Evolutionary conservation across 768 basidiomycete species (phyloP).

Genomic region (Phylloporus arenicola): DNA sequence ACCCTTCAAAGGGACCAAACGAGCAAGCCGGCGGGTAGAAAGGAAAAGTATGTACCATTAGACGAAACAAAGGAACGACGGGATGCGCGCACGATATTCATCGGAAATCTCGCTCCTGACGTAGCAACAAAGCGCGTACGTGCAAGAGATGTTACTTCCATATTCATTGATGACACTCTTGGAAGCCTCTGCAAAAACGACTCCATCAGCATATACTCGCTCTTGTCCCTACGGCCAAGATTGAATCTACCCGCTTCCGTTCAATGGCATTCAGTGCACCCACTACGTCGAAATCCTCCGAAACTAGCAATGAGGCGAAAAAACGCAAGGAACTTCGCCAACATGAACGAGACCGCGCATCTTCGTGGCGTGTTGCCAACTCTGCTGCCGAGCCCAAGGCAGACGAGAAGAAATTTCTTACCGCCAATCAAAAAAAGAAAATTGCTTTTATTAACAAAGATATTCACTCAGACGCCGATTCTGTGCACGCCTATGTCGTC

Average conservation of each 20-base stretch:
- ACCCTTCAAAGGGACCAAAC: constrained; percentile 35
- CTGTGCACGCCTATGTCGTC: constrained; percentile 86
- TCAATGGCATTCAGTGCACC: constrained; percentile 87
- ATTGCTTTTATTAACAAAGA: constrained; percentile 93
- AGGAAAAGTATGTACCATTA: constrained; percentile 48
- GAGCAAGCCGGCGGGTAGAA: constrained; percentile 26
- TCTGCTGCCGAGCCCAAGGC: constrained; percentile 39
- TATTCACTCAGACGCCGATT: constrained; percentile 71
- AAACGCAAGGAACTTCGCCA: constrained; percentile 32
- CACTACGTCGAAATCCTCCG: constrained; percentile 52
- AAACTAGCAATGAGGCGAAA: constrained; percentile 30
- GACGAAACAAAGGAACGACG: constrained; percentile 71
- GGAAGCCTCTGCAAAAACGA: constrained; percentile 67
- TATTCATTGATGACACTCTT: constrained; percentile 1
- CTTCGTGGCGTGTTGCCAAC: constrained; percentile 50
- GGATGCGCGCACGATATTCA: constrained; percentile 82
- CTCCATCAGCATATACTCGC: constrained; percentile 73
- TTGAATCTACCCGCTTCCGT: constrained; percentile 91
- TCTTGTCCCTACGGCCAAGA: constrained; percentile 66
- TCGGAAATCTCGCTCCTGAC: constrained; percentile 81
- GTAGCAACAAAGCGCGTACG: constrained; percentile 73
- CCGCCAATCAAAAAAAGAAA: constrained; percentile 82
- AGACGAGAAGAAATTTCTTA: constrained; percentile 65
- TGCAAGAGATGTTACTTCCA: constrained; percentile 1
- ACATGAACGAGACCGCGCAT: constrained; percentile 55